Base-by-base conservation (phyloP, 768 basidiomycete genomes). In the Gyrodon lividus region DNA sequence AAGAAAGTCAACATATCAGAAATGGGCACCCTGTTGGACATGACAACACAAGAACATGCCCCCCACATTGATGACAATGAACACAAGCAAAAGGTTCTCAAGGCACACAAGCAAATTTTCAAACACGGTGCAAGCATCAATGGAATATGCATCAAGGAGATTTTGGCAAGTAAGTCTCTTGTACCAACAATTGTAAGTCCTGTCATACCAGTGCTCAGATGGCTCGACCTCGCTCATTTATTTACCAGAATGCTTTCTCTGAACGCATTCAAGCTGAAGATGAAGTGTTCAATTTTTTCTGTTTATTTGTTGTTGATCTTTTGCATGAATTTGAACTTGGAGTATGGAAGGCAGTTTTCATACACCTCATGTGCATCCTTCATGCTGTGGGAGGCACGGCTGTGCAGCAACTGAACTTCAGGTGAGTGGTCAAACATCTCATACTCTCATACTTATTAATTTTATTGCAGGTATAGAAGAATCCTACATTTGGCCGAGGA, bases 191-290 rank as follows among this genome's bases (percentile, higher is more conserved):
- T n/a, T n/a, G n/a, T n/a, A n/a, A n/a, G n/a, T n/a, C n/a, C n/a
- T n/a, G n/a, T n/a, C n/a, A n/a, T n/a, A n/a, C n/a, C n/a, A n/a
- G n/a, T n/a, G n/a, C n/a, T n/a, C n/a, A n/a, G n/a, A n/a, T n/a
- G n/a, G n/a, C n/a, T n/a, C n/a, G n/a, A n/a, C n/a, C n/a, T n/a
- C n/a, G n/a, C n/a, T n/a, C n/a, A n/a, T n/a, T n/a, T n/a, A n/a
- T n/a, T n/a, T n/a, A n/a, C n/a, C n/a, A 39, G 33, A 74, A 74
- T 59, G 68, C 72, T 2, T 74, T 74, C 52, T 66, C 69, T 3
- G 43, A 59, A 4, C 54, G 50, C 2, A 49, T 73, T 3, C 24
- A 34, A 34, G 3, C 5, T n/a, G n/a, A n/a, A n/a, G n/a, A n/a
- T n/a, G n/a, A n/a, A n/a, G n/a, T n/a, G n/a, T 55, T 63, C 34